A percentile compares a stretch with the other conserved stretches of the same genome.
Conservation (phyloP, 306 rosid genomes). For the Casuarina equisetifolia region DNA sequence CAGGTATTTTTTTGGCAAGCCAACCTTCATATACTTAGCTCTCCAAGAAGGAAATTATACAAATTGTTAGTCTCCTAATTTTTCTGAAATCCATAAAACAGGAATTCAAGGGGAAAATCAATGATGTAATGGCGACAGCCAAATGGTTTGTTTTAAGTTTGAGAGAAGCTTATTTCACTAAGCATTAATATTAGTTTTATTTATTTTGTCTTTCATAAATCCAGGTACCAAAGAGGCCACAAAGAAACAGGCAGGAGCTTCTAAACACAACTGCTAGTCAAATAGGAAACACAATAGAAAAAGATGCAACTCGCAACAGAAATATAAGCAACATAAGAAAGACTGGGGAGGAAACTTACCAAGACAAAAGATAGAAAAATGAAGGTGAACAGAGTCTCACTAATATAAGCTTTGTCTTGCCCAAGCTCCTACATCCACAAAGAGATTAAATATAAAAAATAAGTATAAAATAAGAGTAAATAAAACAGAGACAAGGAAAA, state of each 20-base stretch:
- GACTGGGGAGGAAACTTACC: slow-evolving; percentile 46
- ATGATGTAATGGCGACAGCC: neutral
- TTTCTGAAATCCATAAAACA: neutral
- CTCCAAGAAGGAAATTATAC: neutral
- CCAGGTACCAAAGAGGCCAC: slow-evolving; percentile 9
- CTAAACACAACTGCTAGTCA: neutral
- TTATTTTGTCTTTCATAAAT: slow-evolving; percentile 3
- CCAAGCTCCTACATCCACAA: slow-evolving; percentile 77
- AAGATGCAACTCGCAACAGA: neutral
- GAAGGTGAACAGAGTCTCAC: slow-evolving; percentile 79
- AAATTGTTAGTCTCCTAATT: neutral
- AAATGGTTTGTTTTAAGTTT: neutral
- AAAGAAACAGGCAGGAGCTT: slow-evolving; percentile 1
- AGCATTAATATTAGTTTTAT: neutral
- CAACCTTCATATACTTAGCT: neutral
- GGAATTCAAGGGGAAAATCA: neutral
- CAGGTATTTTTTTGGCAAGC: neutral
- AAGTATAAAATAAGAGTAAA: neutral
- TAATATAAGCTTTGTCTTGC: slow-evolving; percentile 75
- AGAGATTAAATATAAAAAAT: slow-evolving; percentile 24
- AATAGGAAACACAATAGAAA: slow-evolving; percentile 14
- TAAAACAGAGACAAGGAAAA: neutral
- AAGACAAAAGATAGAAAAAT: slow-evolving; percentile 78
- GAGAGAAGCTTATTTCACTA: neutral
- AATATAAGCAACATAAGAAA: slow-evolving; percentile 8